Evolutionary conservation across 2,329 filamentous ascomycete species (phyloP), one percentile per base, ranked within the genome.

Genomic region (Colletotrichum ledebouriae): DNA sequence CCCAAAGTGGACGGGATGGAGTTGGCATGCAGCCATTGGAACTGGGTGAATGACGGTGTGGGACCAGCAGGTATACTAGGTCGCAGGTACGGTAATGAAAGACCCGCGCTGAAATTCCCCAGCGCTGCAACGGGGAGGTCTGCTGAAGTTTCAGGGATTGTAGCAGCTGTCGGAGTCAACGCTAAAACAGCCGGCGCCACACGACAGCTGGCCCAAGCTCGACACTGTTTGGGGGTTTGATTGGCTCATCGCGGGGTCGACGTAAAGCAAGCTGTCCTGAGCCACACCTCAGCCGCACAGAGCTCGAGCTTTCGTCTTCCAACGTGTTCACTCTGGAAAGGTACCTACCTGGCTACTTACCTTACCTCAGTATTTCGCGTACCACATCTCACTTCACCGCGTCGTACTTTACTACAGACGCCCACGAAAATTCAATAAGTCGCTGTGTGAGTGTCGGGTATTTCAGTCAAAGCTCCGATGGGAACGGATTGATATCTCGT

Each of bases 261-360:
- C 49, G 61, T 50, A 10, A 34, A 25, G 13, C 49, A 56, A 69
- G 66, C 61, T 69, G 66, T 58, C 59, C 42, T 42, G 46, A 63
- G 67, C 67, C 63, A 67, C 67, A 67, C 12, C 42, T 67, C 67
- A 67, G 67, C 67, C 63, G 55, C 58, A 17, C 41, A 22, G 50
- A 69, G 67, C 67, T 69, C 37, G 55, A 65, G 59, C 59, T 63
- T 49, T 39, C 15, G 61, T 65, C 61, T 29, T 67, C 67, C 42
- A 69, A 69, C 67, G 67, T 69, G 67, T 69, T 69, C 67, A 69
- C 67, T 67, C 58, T 25, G n/a, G 49, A 33, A 34, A 57, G 55
- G 49, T 65, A 68, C 65, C n/a, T 65, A 68, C 65, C n/a, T 65
- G 11, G 60, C 56, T 68, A 68, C 61, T 25, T 25, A 25, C 25